Evolutionary conservation across 257 asterid genomes (phyloP), one percentile per base, ranked within the genome.

Genomic region (Catharanthus roseus): DNA sequence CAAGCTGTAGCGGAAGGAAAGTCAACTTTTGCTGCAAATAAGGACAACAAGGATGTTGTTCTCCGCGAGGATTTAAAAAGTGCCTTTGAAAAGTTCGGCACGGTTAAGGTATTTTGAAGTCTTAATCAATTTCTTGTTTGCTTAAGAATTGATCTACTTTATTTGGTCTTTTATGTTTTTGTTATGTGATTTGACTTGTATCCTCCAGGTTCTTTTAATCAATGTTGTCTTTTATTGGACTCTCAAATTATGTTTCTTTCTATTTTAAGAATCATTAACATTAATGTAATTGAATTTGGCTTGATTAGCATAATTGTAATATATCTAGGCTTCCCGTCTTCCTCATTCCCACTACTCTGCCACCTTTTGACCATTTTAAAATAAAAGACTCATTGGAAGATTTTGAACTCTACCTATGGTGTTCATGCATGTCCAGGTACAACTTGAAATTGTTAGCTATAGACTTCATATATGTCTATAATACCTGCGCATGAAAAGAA

Each of bases 21-120:
- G 74, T 49, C 66, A 50, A 71, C 57, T 19, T 19, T 76, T 65
- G 82, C 77, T 28, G 76, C 86, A 28, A 84, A 78, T 83, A 87
- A 50, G 84, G 88, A 85, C 82, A 83, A 89, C 81, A 86, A 85
- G 76, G 89, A 95, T 73, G 85, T 89, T 64, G 96, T 95, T 69
- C 55, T 85, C 72, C 92, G 99, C 72, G 99, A 95, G 83, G 99
- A 95, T 78, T 80, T 95, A 16, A 91, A 81, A 84, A 69, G 69
- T 23, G 66, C 88, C 74, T 88, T 95, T 78, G 78, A 78, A 69
- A 88, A 87, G 72, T 95, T 85, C 75, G 99, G 99, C 66, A 77
- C 76, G 49, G 92, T 95, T 44, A 91, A 91, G 99, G 99, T 95
- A 83, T 67, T 61, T 34, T 38, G 3, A 13, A 24, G 56, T 50